phyloP scores from a whole-genome alignment of 108 stramenopile genomes.

The Phaeodactylum tricornutum region DNA sequence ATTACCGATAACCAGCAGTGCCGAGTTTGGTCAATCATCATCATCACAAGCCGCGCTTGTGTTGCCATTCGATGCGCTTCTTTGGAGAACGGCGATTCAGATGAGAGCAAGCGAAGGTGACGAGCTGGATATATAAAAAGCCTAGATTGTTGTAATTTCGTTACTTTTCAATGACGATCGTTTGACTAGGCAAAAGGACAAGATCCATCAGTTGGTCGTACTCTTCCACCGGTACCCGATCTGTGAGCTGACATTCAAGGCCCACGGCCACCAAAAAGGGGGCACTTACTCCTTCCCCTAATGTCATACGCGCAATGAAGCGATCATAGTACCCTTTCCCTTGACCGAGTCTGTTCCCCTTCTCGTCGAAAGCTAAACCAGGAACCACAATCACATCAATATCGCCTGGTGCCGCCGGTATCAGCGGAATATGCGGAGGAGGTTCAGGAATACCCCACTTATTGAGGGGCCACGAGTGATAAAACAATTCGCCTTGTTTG shows the following conservation, averaged over 20 bases:
- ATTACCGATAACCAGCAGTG: slow-evolving; percentile 3
- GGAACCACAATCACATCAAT: slow-evolving; percentile 78
- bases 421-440: slow-evolving; percentile 30
- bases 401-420: slow-evolving; percentile 61
- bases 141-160: background rate
- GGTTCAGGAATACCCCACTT: slow-evolving; percentile 89
- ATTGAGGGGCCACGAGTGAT: slow-evolving; percentile 72
- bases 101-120: no score
- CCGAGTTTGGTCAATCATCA: background rate
- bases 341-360: slow-evolving; percentile 66
- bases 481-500: slow-evolving; percentile 14
- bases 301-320: slow-evolving; percentile 61
- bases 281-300: slow-evolving; percentile 2
- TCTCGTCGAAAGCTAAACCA: slow-evolving; percentile 71
- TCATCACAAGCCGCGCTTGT: slow-evolving; percentile 19
- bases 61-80: slow-evolving; percentile 27
- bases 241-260: slow-evolving; percentile 39
- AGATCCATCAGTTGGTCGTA: slow-evolving; percentile 67
- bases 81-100: slow-evolving; percentile 37
- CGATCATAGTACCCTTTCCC: slow-evolving; percentile 91
- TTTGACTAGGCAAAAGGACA: slow-evolving; percentile 38
- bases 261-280: slow-evolving; percentile 68
- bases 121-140: no score
- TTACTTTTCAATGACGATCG: slow-evolving; percentile 7
- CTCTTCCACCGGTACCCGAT: slow-evolving; percentile 39